Percentiles rank a stretch among this genome's conserved stretches.
Conservation (phyloP, 176 grass and related monocot genomes). For the Hsuehochloa calcarea region DNA sequence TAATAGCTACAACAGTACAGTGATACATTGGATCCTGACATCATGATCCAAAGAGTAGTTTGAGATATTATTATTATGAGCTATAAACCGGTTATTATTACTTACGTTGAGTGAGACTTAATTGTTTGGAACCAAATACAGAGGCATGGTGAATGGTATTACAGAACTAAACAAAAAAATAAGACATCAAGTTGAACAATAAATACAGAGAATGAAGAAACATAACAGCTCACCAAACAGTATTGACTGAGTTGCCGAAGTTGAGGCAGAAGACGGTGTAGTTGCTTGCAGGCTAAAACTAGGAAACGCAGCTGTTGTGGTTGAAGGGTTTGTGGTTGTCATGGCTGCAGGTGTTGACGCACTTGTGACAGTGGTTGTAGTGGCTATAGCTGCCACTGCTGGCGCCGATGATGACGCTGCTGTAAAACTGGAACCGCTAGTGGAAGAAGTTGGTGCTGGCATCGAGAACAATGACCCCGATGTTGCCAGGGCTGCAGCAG, state of each 20-base stretch:
- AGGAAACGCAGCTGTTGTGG: constrained; percentile 49
- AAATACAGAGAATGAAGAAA: not conserved
- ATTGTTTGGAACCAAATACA: not conserved
- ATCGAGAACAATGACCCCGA: constrained; percentile 49
- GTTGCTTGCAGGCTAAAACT: constrained; percentile 50
- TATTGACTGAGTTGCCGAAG: constrained; percentile 34
- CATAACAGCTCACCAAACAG: constrained; percentile 53
- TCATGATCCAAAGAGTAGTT: not conserved
- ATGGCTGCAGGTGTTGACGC: constrained; percentile 40
- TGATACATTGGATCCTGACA: not conserved
- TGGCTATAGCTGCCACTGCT: constrained; percentile 33
- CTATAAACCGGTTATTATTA: not conserved
- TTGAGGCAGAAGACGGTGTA: constrained; percentile 40
- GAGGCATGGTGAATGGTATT: not conserved
- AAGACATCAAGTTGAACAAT: not conserved
- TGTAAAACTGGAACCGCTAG: constrained; percentile 45
- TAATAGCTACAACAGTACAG: not conserved
- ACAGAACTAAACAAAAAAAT: not conserved
- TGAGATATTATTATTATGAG: not conserved
- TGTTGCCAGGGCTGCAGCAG: constrained; percentile 37
- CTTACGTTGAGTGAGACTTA: not conserved
- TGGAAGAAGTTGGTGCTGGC: constrained; percentile 32
- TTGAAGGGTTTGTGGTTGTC: constrained; percentile 25
- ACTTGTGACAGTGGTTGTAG: constrained; percentile 46
- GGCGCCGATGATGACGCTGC: constrained; percentile 38